Evolutionary conservation across 306 rosid genomes (phyloP), one percentile per base, ranked within the genome.

Genomic region (peach (Prunus persica)): DNA sequence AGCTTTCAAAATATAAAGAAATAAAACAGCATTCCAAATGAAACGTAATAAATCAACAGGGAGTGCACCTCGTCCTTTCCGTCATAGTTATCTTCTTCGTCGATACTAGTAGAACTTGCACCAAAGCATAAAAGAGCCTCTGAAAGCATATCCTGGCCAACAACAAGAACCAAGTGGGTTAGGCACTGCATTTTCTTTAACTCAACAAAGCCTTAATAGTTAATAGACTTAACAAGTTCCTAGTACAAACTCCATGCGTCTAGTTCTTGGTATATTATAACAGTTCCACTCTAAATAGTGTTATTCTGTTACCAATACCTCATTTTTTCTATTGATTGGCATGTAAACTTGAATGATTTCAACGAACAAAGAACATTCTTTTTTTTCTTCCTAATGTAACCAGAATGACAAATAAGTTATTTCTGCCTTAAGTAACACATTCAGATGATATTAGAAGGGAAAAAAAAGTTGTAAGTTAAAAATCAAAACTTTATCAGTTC

Each of bases 61-160:
- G 14, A 71, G 2, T 38, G 76, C 73, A 89, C 98, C 91, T 90
- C 88, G 15, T 83, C 83, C n/a, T 79, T 67, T 74, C 56, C 76
- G 57, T 81, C 81, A 69, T 24, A n/a, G 43, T 62, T 67, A 43
- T 86, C 87, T 28, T 87, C 82, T 75, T 87, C 88, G 72, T 88
- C 87, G 41, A 88, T 77, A 65, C 84, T 83, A 46, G 90, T 87
- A 41, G 94, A 93, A 81, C 78, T 87, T 73, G 98, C 97, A 61
- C 98, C 98, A 83, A 94, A 94, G 86, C 93, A 85, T 83, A 92
- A 82, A 61, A 94, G 93, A 73, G 98, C 89, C 19, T 92, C 98
- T 72, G 93, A 80, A 85, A 91, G 91, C 85, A 74, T 72, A 78
- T 94, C 92, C 98, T 94, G 75, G 66, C 25, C 77, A 80, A 46